Conservation (phyloP, 768 basidiomycete genomes). For the Gloeopeniophorella convolvens region DNA sequence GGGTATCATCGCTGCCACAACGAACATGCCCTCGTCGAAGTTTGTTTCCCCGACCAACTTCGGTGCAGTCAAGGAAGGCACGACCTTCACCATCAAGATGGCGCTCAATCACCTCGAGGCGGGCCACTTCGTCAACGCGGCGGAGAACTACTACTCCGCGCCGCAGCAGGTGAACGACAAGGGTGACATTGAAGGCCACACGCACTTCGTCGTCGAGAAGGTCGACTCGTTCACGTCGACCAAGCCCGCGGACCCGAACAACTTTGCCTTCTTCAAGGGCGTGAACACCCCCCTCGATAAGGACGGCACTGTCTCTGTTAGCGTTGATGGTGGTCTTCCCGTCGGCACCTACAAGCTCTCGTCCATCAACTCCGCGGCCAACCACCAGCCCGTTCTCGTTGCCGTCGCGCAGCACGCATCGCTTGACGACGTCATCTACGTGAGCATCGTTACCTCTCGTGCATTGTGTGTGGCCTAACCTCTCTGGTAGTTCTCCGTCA, state of each 20-base stretch:
- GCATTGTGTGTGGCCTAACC: neutral
- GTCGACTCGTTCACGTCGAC: conserved; percentile 44
- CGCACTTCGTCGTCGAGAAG: conserved; percentile 54
- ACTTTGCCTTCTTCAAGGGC: conserved; percentile 56
- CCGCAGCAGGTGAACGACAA: conserved; percentile 44
- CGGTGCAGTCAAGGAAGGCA: conserved; percentile 37
- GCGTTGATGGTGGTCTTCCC: conserved; percentile 38
- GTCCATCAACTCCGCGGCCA: conserved; percentile 40
- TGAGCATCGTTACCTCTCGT: conserved; percentile 21
- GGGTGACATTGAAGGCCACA: conserved; percentile 54
- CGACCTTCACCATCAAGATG: conserved; percentile 48
- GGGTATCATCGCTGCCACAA: conserved; percentile 47
- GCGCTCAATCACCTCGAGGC: conserved; percentile 39
- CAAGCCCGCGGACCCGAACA: conserved; percentile 39
- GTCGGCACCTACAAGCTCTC: conserved; percentile 37
- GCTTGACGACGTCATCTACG: conserved; percentile 37
- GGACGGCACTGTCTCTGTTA: conserved; percentile 35
- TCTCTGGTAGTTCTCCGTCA: conserved; percentile 1
- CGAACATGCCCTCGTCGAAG: conserved; percentile 49
- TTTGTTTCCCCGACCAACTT: conserved; percentile 46
- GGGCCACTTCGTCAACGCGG: conserved; percentile 54
- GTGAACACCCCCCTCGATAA: conserved; percentile 40
- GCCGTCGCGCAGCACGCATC: conserved; percentile 38
- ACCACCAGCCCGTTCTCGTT: conserved; percentile 36
- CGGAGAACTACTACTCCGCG: conserved; percentile 44